These are phyloP conservation scores for Hypomontagnella monticulosa DNA, from an alignment of 495 filamentous ascomycete genomes.

Conservation along the genomic window DNA sequence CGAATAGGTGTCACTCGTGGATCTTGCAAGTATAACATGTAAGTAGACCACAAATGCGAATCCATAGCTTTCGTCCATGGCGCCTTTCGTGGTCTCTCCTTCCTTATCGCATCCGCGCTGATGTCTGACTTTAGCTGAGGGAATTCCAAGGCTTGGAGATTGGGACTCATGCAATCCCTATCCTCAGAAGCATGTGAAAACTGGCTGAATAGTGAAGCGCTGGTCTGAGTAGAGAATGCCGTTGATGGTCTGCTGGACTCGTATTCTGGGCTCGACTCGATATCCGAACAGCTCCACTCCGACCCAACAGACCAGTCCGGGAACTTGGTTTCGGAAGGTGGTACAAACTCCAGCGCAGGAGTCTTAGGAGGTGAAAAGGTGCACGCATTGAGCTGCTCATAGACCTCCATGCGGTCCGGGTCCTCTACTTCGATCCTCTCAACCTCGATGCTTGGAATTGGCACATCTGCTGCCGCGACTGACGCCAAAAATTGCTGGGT, in stretches of 20 bases:
- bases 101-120: constrained; percentile 7
- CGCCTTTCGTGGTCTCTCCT: constrained; percentile 53
- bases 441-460: constrained; percentile 64
- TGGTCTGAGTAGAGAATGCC: constrained; percentile 60
- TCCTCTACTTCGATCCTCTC: constrained; percentile 29
- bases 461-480: constrained; percentile 65
- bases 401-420: constrained; percentile 26
- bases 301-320: constrained; percentile 60
- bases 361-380: constrained; percentile 58
- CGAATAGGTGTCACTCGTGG: constrained; percentile 94
- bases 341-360: constrained; percentile 51
- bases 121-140: constrained; percentile 22
- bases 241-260: constrained; percentile 63
- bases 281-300: constrained; percentile 53
- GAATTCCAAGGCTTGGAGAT: constrained; percentile 50
- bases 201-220: constrained; percentile 58
- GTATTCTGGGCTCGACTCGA: constrained; percentile 60
- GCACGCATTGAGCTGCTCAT: constrained; percentile 43
- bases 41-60: constrained; percentile 91
- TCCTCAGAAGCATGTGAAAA: constrained; percentile 60
- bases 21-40: constrained; percentile 86
- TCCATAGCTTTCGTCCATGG: constrained; percentile 92
- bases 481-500: constrained; percentile 67
- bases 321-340: constrained; percentile 49
- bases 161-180: constrained; percentile 54